These are phyloP conservation scores for Neltuma alba DNA, from an alignment of 306 rosid genomes.

Conservation along the genomic window DNA sequence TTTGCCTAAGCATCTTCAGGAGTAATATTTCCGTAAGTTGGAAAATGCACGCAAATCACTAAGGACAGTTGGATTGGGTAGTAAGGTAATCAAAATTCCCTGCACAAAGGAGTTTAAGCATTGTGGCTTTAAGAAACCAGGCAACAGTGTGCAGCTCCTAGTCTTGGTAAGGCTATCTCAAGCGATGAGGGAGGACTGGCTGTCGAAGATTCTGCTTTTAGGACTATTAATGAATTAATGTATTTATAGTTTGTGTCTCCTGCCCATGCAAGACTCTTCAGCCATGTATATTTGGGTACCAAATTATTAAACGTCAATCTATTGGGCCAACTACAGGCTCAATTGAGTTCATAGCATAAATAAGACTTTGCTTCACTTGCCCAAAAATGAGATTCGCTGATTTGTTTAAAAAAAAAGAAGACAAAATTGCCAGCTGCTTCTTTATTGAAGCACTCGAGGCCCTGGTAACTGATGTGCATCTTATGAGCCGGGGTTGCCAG, in stretches of 20 bases:
- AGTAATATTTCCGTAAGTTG: constrained; percentile 23
- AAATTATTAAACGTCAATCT: constrained; percentile 28
- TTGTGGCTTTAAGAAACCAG: not conserved
- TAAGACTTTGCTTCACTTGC: not conserved
- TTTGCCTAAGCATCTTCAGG: constrained; percentile 44
- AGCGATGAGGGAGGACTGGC: not conserved
- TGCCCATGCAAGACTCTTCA: constrained; percentile 1
- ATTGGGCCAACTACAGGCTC: constrained; percentile 21
- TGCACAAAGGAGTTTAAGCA: not conserved
- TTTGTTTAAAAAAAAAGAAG: no score
- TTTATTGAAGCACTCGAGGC: no score
- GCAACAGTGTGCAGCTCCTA: constrained; percentile 22
- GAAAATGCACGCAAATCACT: constrained; percentile 16
- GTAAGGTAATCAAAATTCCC: not conserved
- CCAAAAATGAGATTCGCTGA: not conserved
- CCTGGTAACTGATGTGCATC: no score
- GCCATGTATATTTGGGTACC: not conserved
- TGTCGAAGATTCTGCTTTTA: not conserved
- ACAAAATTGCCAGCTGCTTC: not conserved
- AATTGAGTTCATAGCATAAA: constrained; percentile 18
- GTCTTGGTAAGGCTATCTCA: constrained; percentile 4
- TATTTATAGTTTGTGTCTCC: not conserved
- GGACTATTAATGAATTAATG: not conserved
- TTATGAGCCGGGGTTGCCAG: not conserved
- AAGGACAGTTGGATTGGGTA: not conserved